phyloP scores from a whole-genome alignment of 108 stramenopile genomes.

The Cafeteria roenbergensis region DNA sequence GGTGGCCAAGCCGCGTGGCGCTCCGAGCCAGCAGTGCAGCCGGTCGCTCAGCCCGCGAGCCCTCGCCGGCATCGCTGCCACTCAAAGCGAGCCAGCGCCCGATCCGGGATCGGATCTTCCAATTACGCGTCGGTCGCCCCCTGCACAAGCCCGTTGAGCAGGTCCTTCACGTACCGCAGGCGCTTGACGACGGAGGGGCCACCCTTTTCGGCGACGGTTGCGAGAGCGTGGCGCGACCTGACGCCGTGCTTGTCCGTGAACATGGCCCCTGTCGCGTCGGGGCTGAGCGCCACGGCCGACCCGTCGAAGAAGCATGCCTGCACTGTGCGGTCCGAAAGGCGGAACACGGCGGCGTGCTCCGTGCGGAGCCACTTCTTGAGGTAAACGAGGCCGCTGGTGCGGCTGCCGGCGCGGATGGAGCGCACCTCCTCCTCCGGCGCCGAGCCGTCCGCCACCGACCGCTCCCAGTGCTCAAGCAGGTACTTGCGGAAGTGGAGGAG shows the following conservation, averaged over 20 bases:
- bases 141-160: constrained; percentile 57
- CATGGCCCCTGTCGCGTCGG: constrained; percentile 62
- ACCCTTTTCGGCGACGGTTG: constrained; percentile 51
- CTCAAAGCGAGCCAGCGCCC: no score
- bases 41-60: no score
- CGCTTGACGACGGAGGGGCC: constrained; percentile 64
- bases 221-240: constrained; percentile 51
- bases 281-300: constrained; percentile 72
- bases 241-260: constrained; percentile 66
- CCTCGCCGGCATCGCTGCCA: no score
- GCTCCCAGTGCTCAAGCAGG: constrained; percentile 65
- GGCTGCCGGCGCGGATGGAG: not conserved
- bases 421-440: constrained; percentile 11
- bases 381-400: constrained; percentile 46
- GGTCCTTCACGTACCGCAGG: constrained; percentile 77
- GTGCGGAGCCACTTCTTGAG: constrained; percentile 95
- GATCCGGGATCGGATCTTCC: no score
- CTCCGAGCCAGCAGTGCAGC: no score
- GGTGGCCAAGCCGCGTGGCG: no score
- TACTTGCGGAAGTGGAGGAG: constrained; percentile 86
- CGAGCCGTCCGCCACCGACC: not conserved
- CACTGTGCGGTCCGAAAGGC: constrained; percentile 81
- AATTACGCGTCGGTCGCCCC: no score
- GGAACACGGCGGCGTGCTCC: constrained; percentile 86
- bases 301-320: constrained; percentile 85